A percentile compares a stretch with the other conserved stretches of the same genome.
phyloP scores from a whole-genome alignment of 305 asterid genomes.

The Fraxinus platypoda region DNA sequence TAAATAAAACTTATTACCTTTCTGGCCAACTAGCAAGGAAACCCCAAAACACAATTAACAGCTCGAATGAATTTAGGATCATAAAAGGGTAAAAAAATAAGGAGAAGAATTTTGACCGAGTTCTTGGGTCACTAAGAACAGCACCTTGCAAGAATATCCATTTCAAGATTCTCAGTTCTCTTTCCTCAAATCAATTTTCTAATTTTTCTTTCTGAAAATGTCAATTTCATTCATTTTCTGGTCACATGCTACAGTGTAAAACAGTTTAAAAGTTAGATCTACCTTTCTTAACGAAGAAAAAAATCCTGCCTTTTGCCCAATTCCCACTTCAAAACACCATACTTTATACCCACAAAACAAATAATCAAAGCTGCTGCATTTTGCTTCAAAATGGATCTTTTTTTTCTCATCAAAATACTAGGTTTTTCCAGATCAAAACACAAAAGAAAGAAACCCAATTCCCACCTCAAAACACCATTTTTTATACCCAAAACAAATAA shows the following conservation, averaged over 20 bases:
- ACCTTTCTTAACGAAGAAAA: slow-evolving; percentile 9
- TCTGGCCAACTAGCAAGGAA: not conserved
- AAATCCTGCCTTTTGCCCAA: not conserved
- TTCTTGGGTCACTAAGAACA: slow-evolving; percentile 21
- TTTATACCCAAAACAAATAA: not conserved
- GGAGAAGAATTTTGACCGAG: slow-evolving; percentile 3
- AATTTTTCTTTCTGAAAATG: slow-evolving; percentile 3
- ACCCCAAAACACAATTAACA: not conserved
- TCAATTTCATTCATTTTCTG: slow-evolving; percentile 3
- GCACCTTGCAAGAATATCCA: slow-evolving; percentile 30
- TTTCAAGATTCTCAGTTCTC: not conserved
- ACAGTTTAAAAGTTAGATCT: slow-evolving; percentile 21
- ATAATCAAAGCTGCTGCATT: not conserved
- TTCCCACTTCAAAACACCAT: not conserved
- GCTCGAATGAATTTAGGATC: not conserved
- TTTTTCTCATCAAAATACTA: not conserved
- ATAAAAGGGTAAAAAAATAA: not conserved
- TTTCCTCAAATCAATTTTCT: not conserved
- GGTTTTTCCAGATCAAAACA: not conserved
- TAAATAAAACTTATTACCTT: not conserved
- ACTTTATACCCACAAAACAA: not conserved
- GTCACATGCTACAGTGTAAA: not conserved
- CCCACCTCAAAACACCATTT: not conserved
- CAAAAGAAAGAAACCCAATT: not conserved
- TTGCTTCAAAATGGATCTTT: not conserved